Evolutionary conservation across 177 flowering plant species (phyloP).

Genomic region (Vitis hybrid): DNA sequence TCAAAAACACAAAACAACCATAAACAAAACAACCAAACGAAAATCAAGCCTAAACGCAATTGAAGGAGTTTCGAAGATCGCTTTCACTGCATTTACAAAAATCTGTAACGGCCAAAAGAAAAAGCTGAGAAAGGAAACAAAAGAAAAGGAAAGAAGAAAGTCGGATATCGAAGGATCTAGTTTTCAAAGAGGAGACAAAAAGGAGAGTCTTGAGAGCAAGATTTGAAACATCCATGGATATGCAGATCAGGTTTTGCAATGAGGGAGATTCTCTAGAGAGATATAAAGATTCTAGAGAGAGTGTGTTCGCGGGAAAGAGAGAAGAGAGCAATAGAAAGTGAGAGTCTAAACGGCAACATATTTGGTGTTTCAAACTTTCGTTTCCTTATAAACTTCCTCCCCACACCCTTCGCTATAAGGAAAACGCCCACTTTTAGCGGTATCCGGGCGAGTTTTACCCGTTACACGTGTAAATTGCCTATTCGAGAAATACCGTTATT

Average conservation of each 20-base stretch:
- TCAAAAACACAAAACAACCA: no score
- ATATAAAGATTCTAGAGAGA: background rate
- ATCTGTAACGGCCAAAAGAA: background rate
- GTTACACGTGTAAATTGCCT: no score
- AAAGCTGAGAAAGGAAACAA: background rate
- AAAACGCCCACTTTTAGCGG: no score
- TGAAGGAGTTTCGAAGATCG: no score
- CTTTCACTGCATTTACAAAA: no score
- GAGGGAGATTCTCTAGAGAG: background rate
- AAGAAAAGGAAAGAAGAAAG: background rate
- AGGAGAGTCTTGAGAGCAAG: background rate
- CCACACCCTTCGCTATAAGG: no score
- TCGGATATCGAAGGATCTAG: background rate
- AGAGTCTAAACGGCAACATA: background rate
- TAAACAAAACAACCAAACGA: no score
- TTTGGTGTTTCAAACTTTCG: background rate
- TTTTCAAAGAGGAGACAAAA: background rate
- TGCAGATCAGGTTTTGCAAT: background rate
- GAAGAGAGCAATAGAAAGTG: background rate
- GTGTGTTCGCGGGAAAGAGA: slow-evolving; percentile 2
- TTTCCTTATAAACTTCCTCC: background rate
- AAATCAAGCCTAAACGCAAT: no score
- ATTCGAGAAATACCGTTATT: no score
- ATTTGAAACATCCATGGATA: no score
- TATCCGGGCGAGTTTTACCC: no score